These are phyloP conservation scores for Zea luxurians DNA, from an alignment of 176 grass and related monocot genomes.

Conservation along the genomic window DNA sequence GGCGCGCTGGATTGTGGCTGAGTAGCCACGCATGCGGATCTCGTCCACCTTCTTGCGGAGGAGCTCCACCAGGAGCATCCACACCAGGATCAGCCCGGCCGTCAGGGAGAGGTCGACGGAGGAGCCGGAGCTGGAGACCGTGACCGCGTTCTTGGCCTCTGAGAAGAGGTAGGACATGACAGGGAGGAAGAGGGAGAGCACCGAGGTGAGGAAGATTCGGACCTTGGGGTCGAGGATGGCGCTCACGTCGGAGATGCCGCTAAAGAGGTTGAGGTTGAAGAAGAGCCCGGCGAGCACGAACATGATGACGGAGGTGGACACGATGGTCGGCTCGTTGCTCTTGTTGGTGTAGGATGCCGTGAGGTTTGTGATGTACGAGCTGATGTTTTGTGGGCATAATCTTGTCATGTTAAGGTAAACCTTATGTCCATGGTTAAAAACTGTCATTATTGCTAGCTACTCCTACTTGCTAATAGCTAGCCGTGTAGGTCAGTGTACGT, in stretches of 20 bases:
- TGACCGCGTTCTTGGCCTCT: neutral
- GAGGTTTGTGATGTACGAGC: neutral
- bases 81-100: neutral
- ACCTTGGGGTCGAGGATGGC: neutral
- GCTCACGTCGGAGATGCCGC: neutral
- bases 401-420: neutral
- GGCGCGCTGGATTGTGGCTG: neutral
- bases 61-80: constrained; percentile 6
- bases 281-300: neutral
- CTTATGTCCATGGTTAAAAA: no score
- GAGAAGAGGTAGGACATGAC: constrained; percentile 39
- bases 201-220: neutral
- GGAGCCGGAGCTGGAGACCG: rapidly evolving
- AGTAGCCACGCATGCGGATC: neutral
- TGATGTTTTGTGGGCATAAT: neutral
- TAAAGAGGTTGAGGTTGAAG: constrained; percentile 30
- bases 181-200: constrained; percentile 25
- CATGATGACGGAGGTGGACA: constrained; percentile 10
- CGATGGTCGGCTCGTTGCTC: neutral
- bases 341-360: constrained; percentile 15
- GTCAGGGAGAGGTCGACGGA: neutral
- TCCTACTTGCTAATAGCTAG: no score
- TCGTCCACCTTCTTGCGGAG: neutral
- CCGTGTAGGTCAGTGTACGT: no score
- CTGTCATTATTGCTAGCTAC: neutral